Conservation (phyloP, 495 filamentous ascomycete genomes). For the Niebla homalea region DNA sequence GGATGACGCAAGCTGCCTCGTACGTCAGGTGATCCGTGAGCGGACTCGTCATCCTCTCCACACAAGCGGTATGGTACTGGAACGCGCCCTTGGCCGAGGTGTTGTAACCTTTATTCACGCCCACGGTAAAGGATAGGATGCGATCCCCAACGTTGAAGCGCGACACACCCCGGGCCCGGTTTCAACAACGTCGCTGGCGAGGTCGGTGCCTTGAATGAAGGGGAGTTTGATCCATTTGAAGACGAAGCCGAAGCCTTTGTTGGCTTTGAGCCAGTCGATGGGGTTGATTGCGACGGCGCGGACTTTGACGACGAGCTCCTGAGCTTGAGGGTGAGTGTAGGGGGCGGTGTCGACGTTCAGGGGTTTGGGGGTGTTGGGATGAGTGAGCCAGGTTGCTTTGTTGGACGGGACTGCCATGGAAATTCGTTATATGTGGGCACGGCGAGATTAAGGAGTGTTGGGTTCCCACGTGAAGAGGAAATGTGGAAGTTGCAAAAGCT, state of each 20-base stretch:
- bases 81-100: constrained; percentile 24
- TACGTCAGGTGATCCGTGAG: no score
- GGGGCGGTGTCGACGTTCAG: constrained; percentile 23
- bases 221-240: constrained; percentile 28
- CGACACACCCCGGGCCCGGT: constrained; percentile 32
- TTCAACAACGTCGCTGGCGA: constrained; percentile 36
- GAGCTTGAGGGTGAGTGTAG: constrained; percentile 16
- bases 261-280: constrained; percentile 37
- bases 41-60: no score
- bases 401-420: no score
- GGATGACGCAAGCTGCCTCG: no score
- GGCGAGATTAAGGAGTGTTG: no score
- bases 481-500: no score
- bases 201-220: constrained; percentile 38
- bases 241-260: constrained; percentile 14
- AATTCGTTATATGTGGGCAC: no score
- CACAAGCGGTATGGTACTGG: constrained; percentile 40
- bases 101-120: constrained; percentile 3
- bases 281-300: constrained; percentile 32
- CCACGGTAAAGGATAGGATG: not conserved
- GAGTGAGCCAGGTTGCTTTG: constrained; percentile 27
- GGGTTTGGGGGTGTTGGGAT: constrained; percentile 17
- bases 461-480: no score
- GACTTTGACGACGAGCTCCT: constrained; percentile 29
- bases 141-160: constrained; percentile 31